Evolutionary conservation across 139 green algal species (phyloP), one percentile per base, ranked within the genome.

Genomic region (Tetratostichococcus sp.): DNA sequence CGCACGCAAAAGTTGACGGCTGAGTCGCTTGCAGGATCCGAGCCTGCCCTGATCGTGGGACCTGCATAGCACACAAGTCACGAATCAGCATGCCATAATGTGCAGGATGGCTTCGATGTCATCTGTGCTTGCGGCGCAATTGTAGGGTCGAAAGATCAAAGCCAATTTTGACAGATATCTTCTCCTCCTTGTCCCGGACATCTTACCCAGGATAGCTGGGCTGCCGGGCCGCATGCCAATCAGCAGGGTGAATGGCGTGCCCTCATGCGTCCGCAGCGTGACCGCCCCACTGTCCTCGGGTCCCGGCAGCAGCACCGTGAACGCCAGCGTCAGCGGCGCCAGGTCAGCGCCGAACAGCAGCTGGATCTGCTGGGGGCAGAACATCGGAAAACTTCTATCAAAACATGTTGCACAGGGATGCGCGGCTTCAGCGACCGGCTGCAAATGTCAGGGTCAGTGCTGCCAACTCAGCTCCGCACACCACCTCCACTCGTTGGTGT

Each of bases 1-100:
- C 77, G 68, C 69, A 92, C 79, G 0, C 84, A 74, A 74, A 94
- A 94, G 82, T 92, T 92, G 23, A 94, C 35, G 11, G 80, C 74
- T 43, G 70, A 78, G 11, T 71, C 73, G 5, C 28, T 32, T 4
- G 74, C 76, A 23, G 72, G 58, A 35, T 76, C 70, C 26, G 28
- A 43, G 28, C 34, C 69, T 23, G 74, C 67, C 23, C n/a, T 65
- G 4, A 73, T 66, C 25, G 77, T 57, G 16, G 59, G 30, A 8
- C 77, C 77, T 82, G 71, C 66, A 77, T n/a, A n/a, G n/a, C n/a
- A n/a, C n/a, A n/a, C n/a, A n/a, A n/a, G n/a, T n/a, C n/a, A 26
- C 62, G 28, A 34, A 34, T 33, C 2, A 16, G 4, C 22, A 23
- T 68, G 26, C 25, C 80, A 78, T 59, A 86, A 59, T 25, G 85